A percentile compares a stretch with the other conserved stretches of the same genome.
Conservation (phyloP, 2,329 filamentous ascomycete genomes). For the Rhynchosporium graminicola region DNA sequence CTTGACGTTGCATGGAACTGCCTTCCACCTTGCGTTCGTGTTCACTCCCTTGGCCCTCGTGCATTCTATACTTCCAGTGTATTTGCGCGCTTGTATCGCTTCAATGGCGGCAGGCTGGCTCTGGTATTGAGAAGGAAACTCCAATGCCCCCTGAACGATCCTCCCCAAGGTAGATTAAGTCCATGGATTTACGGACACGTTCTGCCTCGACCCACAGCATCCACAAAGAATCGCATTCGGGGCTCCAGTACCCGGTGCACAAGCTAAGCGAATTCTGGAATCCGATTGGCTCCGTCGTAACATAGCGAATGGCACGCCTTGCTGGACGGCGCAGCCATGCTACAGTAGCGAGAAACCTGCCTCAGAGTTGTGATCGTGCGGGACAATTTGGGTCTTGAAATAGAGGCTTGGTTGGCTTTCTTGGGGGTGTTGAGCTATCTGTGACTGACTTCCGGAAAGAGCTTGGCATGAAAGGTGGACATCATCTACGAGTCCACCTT, state of each 20-base stretch:
- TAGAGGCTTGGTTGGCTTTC: background rate
- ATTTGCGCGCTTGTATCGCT: constrained; percentile 18
- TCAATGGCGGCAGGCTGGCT: constrained; percentile 15
- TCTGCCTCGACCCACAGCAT: constrained; percentile 3
- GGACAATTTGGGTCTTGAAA: background rate
- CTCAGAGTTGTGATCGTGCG: background rate
- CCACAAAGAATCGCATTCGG: constrained; percentile 1
- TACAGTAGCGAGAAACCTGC: background rate
- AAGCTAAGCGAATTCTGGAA: background rate
- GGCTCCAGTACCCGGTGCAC: background rate
- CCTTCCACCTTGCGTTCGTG: background rate
- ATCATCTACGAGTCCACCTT: too few species aligned
- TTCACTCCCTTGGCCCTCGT: background rate
- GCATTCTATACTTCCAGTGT: background rate
- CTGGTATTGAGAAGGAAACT: background rate
- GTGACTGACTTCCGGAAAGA: too few species aligned
- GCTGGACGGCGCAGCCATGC: constrained; percentile 5
- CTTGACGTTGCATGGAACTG: background rate
- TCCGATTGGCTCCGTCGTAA: constrained; percentile 1
- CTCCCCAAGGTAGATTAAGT: background rate
- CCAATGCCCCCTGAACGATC: background rate
- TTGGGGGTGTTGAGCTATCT: background rate
- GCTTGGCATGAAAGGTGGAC: too few species aligned
- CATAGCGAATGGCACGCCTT: background rate
- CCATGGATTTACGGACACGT: background rate